Conservation (phyloP, 2,329 filamentous ascomycete species). For the Neofusicoccum laricinum region DNA sequence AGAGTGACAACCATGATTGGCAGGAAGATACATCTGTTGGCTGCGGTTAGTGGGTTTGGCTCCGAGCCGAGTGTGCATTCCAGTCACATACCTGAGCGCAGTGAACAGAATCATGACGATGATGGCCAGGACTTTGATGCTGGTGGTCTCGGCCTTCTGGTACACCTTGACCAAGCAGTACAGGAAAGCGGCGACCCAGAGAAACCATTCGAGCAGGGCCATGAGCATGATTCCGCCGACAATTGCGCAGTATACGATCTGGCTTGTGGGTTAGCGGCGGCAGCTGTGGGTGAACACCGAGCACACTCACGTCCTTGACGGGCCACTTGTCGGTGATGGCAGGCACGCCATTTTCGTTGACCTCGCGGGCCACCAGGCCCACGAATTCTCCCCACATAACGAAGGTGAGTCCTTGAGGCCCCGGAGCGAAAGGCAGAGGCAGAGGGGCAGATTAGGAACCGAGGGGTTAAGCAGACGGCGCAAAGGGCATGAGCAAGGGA, state of each 20-base stretch:
- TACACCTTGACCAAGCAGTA: constrained; percentile 90
- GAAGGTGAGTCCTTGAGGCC: background rate
- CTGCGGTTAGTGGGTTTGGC: constrained; percentile 20
- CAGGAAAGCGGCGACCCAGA: constrained; percentile 90
- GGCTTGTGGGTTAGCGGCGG: constrained; percentile 52
- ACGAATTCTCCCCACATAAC: constrained; percentile 9
- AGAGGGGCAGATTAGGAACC: background rate
- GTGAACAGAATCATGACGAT: constrained; percentile 70
- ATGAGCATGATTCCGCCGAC: constrained; percentile 79
- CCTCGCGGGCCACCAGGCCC: constrained; percentile 20
- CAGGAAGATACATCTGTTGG: constrained; percentile 71
- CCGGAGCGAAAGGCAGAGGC: background rate
- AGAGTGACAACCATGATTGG: constrained; percentile 93
- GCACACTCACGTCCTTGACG: constrained; percentile 38
- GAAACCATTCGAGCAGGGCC: constrained; percentile 86
- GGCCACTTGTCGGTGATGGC: constrained; percentile 38
- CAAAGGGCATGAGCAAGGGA: constrained; percentile 9
- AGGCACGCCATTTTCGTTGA: constrained; percentile 26
- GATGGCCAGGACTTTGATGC: constrained; percentile 73
- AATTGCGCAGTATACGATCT: constrained; percentile 38
- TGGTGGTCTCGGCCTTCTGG: constrained; percentile 84
- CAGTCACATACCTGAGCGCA: background rate
- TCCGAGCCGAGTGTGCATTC: background rate
- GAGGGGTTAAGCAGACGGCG: background rate
- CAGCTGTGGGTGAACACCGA: constrained; percentile 19